A percentile compares a stretch with the other conserved stretches of the same genome.
phyloP scores from a whole-genome alignment of 148 eudicot genomes.

The Mesembryanthemum crystallinum region DNA sequence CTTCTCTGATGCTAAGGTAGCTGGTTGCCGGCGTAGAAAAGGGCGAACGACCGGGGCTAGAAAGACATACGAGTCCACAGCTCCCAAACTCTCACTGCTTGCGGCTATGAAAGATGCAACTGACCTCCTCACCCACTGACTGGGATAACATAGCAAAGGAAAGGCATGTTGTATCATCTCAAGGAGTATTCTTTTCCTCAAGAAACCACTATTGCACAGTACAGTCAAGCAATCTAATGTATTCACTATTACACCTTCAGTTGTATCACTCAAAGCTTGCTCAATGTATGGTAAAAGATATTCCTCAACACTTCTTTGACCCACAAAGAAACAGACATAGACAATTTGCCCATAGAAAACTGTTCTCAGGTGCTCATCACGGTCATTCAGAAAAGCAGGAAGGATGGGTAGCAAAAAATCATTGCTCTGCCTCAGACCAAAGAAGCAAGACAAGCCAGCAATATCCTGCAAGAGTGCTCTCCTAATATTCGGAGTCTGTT shows the following conservation, averaged over 20 bases:
- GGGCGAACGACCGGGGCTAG: constrained; percentile 83
- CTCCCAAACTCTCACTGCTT: constrained; percentile 84
- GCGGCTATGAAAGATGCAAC: constrained; percentile 79
- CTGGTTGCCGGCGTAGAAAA: constrained; percentile 81
- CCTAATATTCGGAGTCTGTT: constrained; percentile 96
- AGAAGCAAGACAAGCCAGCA: constrained; percentile 88
- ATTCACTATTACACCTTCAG: constrained; percentile 87
- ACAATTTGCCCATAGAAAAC: constrained; percentile 87
- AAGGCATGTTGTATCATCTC: constrained; percentile 87
- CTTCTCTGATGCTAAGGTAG: constrained; percentile 74
- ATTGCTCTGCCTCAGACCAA: constrained; percentile 93
- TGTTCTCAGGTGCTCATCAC: constrained; percentile 85
- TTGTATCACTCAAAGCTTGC: constrained; percentile 82
- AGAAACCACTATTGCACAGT: constrained; percentile 69
- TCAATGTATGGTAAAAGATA: constrained; percentile 91
- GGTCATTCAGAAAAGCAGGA: constrained; percentile 93
- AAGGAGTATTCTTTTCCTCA: constrained; percentile 75
- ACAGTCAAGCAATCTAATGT: constrained; percentile 81
- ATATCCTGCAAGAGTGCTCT: constrained; percentile 93
- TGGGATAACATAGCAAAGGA: constrained; percentile 85
- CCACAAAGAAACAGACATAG: constrained; percentile 94
- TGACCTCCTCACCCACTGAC: constrained; percentile 91
- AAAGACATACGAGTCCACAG: constrained; percentile 89
- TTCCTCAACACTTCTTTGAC: constrained; percentile 96
- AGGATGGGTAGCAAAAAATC: constrained; percentile 85